A percentile compares a stretch with the other conserved stretches of the same genome.
Conservation (phyloP, 2,329 filamentous ascomycete genomes). For the Camillea tinctor region DNA sequence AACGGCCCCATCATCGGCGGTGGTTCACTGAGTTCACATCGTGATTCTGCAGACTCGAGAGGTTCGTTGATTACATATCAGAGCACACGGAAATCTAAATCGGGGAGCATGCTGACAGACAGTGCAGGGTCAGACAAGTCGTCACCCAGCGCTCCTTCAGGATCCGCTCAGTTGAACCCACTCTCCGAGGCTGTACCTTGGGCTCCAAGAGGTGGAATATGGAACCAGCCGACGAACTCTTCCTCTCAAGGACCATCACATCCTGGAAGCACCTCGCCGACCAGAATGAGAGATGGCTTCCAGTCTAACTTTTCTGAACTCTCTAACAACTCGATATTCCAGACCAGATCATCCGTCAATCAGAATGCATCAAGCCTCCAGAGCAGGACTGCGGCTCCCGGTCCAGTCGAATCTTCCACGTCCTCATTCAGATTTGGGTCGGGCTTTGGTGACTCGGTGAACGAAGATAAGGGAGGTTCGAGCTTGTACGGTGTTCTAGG, state of each 20-base stretch:
- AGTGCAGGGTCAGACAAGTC: slow-evolving; percentile 37
- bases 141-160: slow-evolving; percentile 56
- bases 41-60: slow-evolving; percentile 45
- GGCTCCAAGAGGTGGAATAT: slow-evolving; percentile 52
- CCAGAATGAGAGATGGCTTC: slow-evolving; percentile 50
- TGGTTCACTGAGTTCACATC: slow-evolving; percentile 45
- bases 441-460: slow-evolving; percentile 25
- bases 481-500: slow-evolving; percentile 15
- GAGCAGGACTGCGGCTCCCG: slow-evolving; percentile 36
- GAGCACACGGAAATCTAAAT: neutral
- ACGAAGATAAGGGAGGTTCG: slow-evolving; percentile 20
- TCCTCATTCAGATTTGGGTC: slow-evolving; percentile 39
- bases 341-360: slow-evolving; percentile 46
- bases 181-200: slow-evolving; percentile 69
- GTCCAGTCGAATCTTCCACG: slow-evolving; percentile 46
- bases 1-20: slow-evolving; percentile 43
- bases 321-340: slow-evolving; percentile 46
- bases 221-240: slow-evolving; percentile 52
- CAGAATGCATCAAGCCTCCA: slow-evolving; percentile 34
- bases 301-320: slow-evolving; percentile 46
- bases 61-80: slow-evolving; percentile 39
- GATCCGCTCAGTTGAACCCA: slow-evolving; percentile 66
- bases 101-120: slow-evolving; percentile 17
- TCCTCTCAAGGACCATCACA: slow-evolving; percentile 41
- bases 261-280: slow-evolving; percentile 58